Conservation (phyloP, 805 yeast species). For the Metschnikowia gruessii region DNA sequence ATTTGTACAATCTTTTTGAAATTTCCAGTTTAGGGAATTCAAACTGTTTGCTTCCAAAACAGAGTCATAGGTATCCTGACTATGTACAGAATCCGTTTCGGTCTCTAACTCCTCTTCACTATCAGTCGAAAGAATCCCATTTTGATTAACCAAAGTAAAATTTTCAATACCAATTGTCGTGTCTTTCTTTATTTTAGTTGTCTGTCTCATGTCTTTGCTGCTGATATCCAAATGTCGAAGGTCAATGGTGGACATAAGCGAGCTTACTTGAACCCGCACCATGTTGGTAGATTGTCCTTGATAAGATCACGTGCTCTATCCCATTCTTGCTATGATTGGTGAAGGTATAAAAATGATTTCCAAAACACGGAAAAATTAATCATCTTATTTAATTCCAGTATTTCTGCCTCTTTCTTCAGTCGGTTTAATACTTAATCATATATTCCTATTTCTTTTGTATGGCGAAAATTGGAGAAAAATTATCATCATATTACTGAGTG, state of each 20-base stretch:
- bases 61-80: background rate
- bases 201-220: background rate
- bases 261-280: background rate
- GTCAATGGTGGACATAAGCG: background rate
- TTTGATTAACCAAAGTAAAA: slow-evolving; percentile 3
- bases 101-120: slow-evolving; percentile 7
- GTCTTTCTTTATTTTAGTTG: background rate
- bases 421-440: no score
- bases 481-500: no score
- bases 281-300: background rate
- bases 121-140: slow-evolving; percentile 13
- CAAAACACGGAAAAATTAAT: no score
- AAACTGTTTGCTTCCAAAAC: background rate
- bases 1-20: no score
- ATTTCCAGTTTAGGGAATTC: no score
- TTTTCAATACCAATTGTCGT: background rate
- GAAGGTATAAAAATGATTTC: no score
- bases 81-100: background rate
- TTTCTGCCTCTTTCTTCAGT: no score
- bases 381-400: no score
- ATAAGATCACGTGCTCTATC: background rate
- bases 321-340: no score
- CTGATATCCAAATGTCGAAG: background rate
- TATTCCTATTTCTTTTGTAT: no score
- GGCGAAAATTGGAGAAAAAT: no score